Conservation (phyloP, 805 yeast species). For the Grigorovia transvaalensis region DNA sequence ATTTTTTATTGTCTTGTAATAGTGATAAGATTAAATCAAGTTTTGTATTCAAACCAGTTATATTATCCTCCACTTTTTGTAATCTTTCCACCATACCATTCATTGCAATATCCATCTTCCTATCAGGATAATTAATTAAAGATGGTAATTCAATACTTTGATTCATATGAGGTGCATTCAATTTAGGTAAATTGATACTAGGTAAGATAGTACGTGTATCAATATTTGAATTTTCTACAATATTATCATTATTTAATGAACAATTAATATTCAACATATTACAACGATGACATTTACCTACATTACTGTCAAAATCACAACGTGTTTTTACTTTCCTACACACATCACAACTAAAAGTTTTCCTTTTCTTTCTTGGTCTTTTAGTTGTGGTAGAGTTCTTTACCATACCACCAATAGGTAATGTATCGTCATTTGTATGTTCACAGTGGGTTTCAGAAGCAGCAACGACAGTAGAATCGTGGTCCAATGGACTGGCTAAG, state of each 20-base stretch:
- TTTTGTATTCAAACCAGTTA: slow-evolving; percentile 14
- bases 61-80: slow-evolving; percentile 19
- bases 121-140: background rate
- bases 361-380: slow-evolving; percentile 30
- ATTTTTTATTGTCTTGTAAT: background rate
- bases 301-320: slow-evolving; percentile 39
- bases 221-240: background rate
- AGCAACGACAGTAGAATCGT: background rate
- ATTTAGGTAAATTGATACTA: background rate
- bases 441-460: no score
- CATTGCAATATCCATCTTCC: background rate
- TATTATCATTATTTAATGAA: slow-evolving; percentile 24
- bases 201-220: background rate
- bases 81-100: slow-evolving; percentile 7
- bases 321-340: slow-evolving; percentile 50
- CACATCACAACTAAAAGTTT: slow-evolving; percentile 36
- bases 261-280: slow-evolving; percentile 38
- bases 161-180: background rate
- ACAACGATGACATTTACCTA: slow-evolving; percentile 44
- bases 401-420: no score
- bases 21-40: slow-evolving; percentile 13
- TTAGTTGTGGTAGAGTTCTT: background rate
- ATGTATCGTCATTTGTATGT: no score
- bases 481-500: background rate
- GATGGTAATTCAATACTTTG: background rate